A percentile compares a stretch with the other conserved stretches of the same genome.
Conservation (phyloP, 164 flowering plant genomes). For the Sextonia rubra region DNA sequence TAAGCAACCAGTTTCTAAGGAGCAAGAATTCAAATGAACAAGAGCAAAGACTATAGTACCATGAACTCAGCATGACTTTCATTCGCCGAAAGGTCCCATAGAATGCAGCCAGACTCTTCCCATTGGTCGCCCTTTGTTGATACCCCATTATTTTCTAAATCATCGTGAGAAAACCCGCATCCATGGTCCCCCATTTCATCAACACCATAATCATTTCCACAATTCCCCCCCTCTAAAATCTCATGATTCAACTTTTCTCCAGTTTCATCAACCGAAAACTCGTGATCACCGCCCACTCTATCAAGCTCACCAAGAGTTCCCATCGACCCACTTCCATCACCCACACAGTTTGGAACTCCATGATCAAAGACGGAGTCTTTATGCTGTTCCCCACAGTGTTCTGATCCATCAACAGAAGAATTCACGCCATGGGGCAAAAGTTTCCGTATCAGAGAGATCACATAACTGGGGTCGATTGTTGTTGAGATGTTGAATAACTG, state of each 20-base stretch:
- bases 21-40: background rate
- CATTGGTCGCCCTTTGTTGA: conserved; percentile 47
- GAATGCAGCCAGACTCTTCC: conserved; percentile 90
- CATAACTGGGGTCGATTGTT: conserved; percentile 86
- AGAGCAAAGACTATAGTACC: conserved; percentile 38
- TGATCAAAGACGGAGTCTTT: background rate
- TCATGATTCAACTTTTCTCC: background rate
- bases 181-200: background rate
- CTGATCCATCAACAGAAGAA: conserved; percentile 14
- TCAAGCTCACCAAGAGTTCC: conserved; percentile 25
- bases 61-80: conserved; percentile 78
- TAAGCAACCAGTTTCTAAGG: conserved; percentile 3
- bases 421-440: conserved; percentile 45
- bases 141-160: conserved; percentile 10
- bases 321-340: conserved; percentile 22
- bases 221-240: background rate
- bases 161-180: conserved; percentile 6
- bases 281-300: conserved; percentile 1
- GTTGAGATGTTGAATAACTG: conserved; percentile 81
- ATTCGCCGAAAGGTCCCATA: conserved; percentile 94
- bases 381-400: background rate
- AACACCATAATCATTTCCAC: background rate
- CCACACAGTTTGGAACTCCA: conserved; percentile 3
- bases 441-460: conserved; percentile 76
- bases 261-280: background rate